A percentile compares a stretch with the other conserved stretches of the same genome.
Evolutionary conservation across 768 basidiomycete species (phyloP).

Genomic region (Auricularia sp.): DNA sequence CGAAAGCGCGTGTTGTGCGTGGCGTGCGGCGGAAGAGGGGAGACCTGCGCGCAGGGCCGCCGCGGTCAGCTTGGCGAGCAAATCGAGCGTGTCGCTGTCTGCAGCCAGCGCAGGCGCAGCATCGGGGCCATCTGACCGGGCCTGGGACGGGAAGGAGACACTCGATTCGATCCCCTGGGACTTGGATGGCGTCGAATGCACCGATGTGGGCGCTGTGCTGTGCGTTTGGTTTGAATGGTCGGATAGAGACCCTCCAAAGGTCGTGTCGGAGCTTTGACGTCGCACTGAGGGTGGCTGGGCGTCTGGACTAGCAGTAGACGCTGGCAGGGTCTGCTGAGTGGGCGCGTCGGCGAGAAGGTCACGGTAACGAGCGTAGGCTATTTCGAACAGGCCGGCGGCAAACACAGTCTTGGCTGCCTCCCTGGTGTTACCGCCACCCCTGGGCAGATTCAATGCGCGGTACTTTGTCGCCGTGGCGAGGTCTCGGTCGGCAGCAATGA

Average conservation of each 20-base stretch:
- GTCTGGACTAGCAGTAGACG: too few relatives aligned
- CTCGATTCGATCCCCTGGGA: neutral
- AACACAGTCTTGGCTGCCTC: neutral
- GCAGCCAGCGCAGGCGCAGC: neutral
- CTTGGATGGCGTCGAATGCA: neutral
- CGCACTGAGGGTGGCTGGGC: too few relatives aligned
- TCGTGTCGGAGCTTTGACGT: too few relatives aligned
- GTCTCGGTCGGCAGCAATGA: neutral
- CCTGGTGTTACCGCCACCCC: neutral
- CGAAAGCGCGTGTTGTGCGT: neutral
- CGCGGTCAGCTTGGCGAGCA: neutral
- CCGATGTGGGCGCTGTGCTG: neutral
- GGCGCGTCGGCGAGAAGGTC: neutral
- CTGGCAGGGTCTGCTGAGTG: too few relatives aligned
- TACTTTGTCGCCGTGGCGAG: neutral
- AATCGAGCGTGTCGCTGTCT: neutral
- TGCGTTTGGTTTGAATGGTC: too few relatives aligned
- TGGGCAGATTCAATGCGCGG: neutral
- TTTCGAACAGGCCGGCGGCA: neutral
- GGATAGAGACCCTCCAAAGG: too few relatives aligned
- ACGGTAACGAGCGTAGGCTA: neutral
- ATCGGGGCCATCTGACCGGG: neutral
- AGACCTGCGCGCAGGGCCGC: neutral
- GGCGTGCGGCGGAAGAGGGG: neutral
- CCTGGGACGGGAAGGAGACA: neutral